These are phyloP conservation scores for Chamaecyparis obtusa DNA, from an alignment of 75 land plant genomes.

Conservation along the genomic window DNA sequence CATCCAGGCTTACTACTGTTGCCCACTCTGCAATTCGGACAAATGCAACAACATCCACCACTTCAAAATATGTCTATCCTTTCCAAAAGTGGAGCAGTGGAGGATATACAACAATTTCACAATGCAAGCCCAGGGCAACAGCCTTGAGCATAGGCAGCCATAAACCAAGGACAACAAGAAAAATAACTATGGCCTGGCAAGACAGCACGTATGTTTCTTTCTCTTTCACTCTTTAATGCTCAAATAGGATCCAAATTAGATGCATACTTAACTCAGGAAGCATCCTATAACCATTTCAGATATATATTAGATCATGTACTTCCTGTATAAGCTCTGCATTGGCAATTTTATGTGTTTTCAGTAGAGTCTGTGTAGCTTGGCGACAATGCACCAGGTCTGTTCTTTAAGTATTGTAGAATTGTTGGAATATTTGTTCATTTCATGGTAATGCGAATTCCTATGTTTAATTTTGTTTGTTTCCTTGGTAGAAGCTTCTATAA, in stretches of 20 bases:
- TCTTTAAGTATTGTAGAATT: neutral
- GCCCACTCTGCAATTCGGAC: neutral
- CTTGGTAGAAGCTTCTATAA: neutral
- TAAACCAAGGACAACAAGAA: neutral
- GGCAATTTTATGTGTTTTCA: neutral
- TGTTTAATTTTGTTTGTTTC: neutral
- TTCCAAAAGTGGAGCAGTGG: neutral
- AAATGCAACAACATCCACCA: neutral
- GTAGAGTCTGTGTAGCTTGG: neutral
- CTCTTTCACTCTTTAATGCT: neutral
- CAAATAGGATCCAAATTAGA: neutral
- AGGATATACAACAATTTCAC: neutral
- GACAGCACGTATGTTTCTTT: slow-evolving; percentile 4
- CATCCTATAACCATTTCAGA: neutral
- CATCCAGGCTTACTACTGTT: neutral
- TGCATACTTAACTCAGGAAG: neutral
- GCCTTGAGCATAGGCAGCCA: neutral
- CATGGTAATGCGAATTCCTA: neutral
- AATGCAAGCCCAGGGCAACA: neutral
- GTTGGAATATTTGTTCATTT: neutral
- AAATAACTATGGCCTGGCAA: slow-evolving; percentile 5
- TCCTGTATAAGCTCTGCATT: neutral
- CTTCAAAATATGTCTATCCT: neutral
- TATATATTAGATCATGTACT: neutral
- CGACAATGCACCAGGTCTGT: neutral